Conservation (phyloP, 805 yeast species). For the Isabelozyma pseudorhagii region DNA sequence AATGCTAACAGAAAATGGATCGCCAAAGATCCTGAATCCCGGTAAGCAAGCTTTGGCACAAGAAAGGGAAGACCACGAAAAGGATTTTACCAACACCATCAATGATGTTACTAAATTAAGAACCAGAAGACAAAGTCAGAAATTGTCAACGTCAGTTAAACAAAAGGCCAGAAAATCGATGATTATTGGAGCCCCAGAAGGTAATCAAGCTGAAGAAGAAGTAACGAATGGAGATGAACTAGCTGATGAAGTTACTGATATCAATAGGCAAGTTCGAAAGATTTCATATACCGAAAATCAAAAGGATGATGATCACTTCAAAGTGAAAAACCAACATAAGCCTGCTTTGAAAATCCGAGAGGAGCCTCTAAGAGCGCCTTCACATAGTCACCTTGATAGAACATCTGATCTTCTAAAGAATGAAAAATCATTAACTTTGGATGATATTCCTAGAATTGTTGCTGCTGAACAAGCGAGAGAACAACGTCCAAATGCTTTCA, state of each 20-base stretch:
- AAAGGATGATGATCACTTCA: slow-evolving; percentile 9
- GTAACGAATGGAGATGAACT: slow-evolving; percentile 15
- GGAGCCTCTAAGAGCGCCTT: slow-evolving; percentile 34
- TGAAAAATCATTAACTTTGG: slow-evolving; percentile 84
- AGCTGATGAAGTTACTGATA: slow-evolving; percentile 7
- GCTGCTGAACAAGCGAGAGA: slow-evolving; percentile 96
- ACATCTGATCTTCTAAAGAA: slow-evolving; percentile 70
- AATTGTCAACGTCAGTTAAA: slow-evolving; percentile 50
- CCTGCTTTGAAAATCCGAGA: slow-evolving; percentile 29
- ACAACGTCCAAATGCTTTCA: slow-evolving; percentile 87
- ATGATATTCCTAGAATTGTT: slow-evolving; percentile 95
- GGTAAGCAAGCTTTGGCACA: slow-evolving; percentile 1
- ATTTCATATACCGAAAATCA: slow-evolving; percentile 23
- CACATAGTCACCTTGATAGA: slow-evolving; percentile 46
- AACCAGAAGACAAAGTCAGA: slow-evolving; percentile 66
- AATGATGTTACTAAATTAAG: slow-evolving; percentile 74
- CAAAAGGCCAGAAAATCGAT: slow-evolving; percentile 65
- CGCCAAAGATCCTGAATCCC: background rate
- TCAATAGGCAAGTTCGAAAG: slow-evolving; percentile 8
- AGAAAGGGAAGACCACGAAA: slow-evolving; percentile 23
- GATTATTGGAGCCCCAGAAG: slow-evolving; percentile 61
- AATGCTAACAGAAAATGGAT: slow-evolving; percentile 27
- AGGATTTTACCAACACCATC: slow-evolving; percentile 65
- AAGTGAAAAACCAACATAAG: slow-evolving; percentile 19
- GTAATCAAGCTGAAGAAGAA: slow-evolving; percentile 33